phyloP scores from a whole-genome alignment of 345 rosid genomes.

The Pistacia integerrima region DNA sequence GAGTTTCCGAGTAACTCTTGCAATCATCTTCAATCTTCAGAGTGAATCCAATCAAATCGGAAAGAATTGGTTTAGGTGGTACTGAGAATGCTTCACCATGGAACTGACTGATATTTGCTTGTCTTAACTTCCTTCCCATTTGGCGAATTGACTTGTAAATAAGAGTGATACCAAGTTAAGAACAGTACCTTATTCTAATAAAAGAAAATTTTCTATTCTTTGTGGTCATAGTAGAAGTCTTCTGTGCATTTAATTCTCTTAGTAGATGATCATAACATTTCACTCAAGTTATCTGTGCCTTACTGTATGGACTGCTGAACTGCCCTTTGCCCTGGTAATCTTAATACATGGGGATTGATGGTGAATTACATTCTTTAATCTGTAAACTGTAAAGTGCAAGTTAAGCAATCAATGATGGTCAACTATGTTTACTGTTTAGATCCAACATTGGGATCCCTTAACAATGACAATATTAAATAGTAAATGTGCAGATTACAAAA shows the following conservation, averaged over 20 bases:
- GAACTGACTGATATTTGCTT: not conserved
- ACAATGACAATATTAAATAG: not conserved
- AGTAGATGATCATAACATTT: not conserved
- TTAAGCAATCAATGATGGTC: not conserved
- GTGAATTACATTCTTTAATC: no score
- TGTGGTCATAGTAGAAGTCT: not conserved
- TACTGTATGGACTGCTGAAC: not conserved
- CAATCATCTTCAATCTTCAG: not conserved
- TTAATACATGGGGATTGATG: not conserved
- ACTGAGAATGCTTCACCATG: not conserved
- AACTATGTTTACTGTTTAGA: not conserved
- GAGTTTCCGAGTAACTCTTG: conserved; percentile 41
- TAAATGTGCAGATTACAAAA: not conserved
- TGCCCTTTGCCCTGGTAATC: not conserved
- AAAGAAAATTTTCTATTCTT: not conserved
- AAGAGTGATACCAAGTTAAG: not conserved
- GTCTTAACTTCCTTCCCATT: not conserved
- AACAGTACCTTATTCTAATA: not conserved
- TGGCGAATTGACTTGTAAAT: not conserved
- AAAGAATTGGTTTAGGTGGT: not conserved
- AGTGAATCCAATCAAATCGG: not conserved
- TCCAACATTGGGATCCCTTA: not conserved
- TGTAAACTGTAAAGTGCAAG: not conserved
- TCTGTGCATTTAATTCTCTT: no score
- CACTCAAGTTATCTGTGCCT: not conserved